A percentile compares a stretch with the other conserved stretches of the same genome.
phyloP scores from a whole-genome alignment of 352 stramenopile species.

The Aphanomyces stellatus region DNA sequence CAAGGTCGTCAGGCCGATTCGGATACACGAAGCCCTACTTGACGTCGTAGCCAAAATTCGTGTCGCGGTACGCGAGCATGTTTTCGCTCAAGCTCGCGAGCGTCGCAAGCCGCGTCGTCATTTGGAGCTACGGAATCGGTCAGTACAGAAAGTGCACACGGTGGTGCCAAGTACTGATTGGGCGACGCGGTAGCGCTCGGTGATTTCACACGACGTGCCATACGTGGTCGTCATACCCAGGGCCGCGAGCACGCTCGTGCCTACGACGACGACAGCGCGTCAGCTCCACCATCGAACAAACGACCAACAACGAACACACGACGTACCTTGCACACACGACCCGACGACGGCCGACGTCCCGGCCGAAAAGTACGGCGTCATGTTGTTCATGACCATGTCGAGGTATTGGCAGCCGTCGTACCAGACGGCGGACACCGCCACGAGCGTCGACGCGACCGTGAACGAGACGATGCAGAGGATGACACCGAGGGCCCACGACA shows the following conservation, averaged over 20 bases:
- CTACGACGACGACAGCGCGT: no score
- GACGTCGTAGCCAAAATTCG: neutral
- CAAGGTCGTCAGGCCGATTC: neutral
- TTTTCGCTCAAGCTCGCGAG: neutral
- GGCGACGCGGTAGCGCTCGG: constrained; percentile 41
- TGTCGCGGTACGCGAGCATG: neutral
- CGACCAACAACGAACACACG: neutral
- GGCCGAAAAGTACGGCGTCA: constrained; percentile 60
- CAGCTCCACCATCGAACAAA: neutral
- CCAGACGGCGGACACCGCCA: constrained; percentile 68
- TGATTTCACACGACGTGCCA: constrained; percentile 51
- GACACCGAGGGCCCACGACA: constrained; percentile 61
- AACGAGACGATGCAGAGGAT: constrained; percentile 76
- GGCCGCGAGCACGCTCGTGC: constrained; percentile 42
- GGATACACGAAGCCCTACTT: neutral
- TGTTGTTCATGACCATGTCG: constrained; percentile 61
- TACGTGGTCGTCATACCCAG: constrained; percentile 41
- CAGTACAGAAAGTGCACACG: neutral
- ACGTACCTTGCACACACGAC: constrained; percentile 53
- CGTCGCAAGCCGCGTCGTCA: neutral
- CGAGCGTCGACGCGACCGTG: constrained; percentile 53
- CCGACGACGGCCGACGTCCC: constrained; percentile 50
- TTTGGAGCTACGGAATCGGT: neutral
- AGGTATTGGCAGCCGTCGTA: constrained; percentile 56
- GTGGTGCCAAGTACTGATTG: neutral